phyloP scores from a whole-genome alignment of 208 protist species.

The Acanthamoeba triangularis region DNA sequence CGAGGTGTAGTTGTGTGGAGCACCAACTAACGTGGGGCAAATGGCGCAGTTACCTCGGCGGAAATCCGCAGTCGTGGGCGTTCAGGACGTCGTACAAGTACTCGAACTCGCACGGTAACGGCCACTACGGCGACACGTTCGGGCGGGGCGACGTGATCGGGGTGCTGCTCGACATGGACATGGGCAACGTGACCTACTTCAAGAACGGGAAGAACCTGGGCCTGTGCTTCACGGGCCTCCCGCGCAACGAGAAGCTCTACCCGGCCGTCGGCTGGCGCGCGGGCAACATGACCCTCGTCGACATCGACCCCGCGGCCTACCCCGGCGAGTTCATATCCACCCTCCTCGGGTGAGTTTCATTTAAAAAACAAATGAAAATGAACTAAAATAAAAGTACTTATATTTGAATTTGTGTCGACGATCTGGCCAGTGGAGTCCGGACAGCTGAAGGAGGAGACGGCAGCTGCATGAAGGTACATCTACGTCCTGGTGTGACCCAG shows the following conservation, averaged over 20 bases:
- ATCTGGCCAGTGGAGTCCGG: no score
- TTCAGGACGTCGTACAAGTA: constrained; percentile 19
- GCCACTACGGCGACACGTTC: constrained; percentile 37
- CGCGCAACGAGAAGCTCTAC: constrained; percentile 17
- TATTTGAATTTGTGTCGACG: no score
- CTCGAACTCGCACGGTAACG: neutral
- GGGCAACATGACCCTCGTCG: constrained; percentile 26
- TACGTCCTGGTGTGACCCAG: no score
- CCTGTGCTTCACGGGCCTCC: constrained; percentile 4
- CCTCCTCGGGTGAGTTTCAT: no score
- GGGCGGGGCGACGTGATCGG: constrained; percentile 55
- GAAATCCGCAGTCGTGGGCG: constrained; percentile 12
- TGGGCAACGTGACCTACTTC: constrained; percentile 29
- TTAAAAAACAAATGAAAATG: no score
- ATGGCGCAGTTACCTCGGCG: neutral
- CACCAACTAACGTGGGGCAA: no score
- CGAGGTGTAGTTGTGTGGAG: no score
- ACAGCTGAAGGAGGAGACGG: no score
- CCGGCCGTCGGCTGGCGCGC: constrained; percentile 9
- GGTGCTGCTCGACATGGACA: constrained; percentile 70
- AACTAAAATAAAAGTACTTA: no score
- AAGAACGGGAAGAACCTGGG: constrained; percentile 63
- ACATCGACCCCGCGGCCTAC: neutral
- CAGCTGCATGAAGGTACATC: no score
- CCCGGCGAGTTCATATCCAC: no score